phyloP scores from a whole-genome alignment of 2,329 filamentous ascomycete species.

The Echinosphaeria canescens region DNA sequence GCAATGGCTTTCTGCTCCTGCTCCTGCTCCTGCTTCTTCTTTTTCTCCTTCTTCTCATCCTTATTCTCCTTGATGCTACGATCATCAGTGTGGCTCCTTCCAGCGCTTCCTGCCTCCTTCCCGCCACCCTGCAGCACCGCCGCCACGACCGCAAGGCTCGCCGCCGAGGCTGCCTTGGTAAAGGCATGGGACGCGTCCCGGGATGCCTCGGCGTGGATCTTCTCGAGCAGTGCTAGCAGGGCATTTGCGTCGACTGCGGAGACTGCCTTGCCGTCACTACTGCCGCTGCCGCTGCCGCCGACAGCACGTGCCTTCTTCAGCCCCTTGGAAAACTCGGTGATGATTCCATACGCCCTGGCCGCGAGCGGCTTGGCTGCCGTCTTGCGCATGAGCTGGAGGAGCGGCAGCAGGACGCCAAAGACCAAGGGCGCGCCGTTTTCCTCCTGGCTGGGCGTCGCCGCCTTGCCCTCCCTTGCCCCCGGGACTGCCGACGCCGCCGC shows the following conservation, averaged over 20 bases:
- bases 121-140: constrained; percentile 39
- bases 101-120: no score
- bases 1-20: no score
- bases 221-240: constrained; percentile 34
- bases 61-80: no score
- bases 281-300: constrained; percentile 17
- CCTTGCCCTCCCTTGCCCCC: no score
- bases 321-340: constrained; percentile 50
- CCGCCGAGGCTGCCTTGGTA: constrained; percentile 51
- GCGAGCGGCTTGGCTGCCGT: constrained; percentile 57
- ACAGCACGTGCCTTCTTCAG: constrained; percentile 31
- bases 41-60: no score
- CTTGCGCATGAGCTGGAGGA: constrained; percentile 56
- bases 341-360: constrained; percentile 48
- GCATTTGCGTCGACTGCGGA: constrained; percentile 16
- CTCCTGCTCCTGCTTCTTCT: constrained; percentile 20
- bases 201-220: constrained; percentile 46
- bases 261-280: constrained; percentile 14
- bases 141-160: constrained; percentile 39
- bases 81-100: constrained; percentile 26
- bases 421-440: constrained; percentile 42
- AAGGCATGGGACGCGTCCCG: constrained; percentile 46
- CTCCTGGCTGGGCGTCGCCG: no score
- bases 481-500: constrained; percentile 32
- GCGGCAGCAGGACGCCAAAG: constrained; percentile 49